phyloP scores from a whole-genome alignment of 768 basidiomycete species.

The Podaxis sp. region DNA sequence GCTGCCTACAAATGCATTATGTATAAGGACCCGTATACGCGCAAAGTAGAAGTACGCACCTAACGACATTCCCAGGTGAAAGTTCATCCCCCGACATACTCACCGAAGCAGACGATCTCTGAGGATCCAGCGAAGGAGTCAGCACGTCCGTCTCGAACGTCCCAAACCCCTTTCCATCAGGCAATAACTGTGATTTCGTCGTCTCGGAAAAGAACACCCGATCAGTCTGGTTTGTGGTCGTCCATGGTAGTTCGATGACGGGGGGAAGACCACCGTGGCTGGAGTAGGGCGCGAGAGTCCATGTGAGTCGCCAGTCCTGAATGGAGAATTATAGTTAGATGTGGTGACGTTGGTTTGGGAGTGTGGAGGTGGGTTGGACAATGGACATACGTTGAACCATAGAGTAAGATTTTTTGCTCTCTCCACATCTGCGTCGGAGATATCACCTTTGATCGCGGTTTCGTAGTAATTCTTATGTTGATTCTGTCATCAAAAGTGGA shows the following conservation, averaged over 20 bases:
- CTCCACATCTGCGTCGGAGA: slow-evolving; percentile 33
- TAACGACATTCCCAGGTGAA: slow-evolving; percentile 9
- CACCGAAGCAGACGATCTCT: slow-evolving; percentile 12
- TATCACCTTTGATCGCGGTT: slow-evolving; percentile 33
- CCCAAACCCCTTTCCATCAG: slow-evolving; percentile 37
- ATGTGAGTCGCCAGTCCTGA: slow-evolving; percentile 35
- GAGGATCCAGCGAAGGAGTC: slow-evolving; percentile 18
- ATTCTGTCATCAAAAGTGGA: slow-evolving; percentile 24
- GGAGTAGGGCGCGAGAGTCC: slow-evolving; percentile 40
- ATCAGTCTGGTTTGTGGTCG: slow-evolving; percentile 17
- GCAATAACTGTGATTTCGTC: slow-evolving; percentile 30
- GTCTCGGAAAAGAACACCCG: slow-evolving; percentile 39
- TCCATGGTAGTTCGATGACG: slow-evolving; percentile 31
- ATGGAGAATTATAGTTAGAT: neutral
- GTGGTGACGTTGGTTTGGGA: neutral
- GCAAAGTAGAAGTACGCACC: slow-evolving; percentile 20
- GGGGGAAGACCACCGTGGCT: slow-evolving; percentile 33
- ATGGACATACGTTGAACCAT: slow-evolving; percentile 21
- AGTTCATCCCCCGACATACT: neutral
- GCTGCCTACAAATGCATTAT: slow-evolving; percentile 22
- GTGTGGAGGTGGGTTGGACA: neutral
- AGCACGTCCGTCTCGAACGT: slow-evolving; percentile 30
- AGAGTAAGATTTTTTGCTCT: slow-evolving; percentile 26
- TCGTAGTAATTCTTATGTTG: slow-evolving; percentile 34
- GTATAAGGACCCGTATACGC: neutral